Conservation (phyloP, 257 asterid genomes). For the Parsonsia alboflavescens region DNA sequence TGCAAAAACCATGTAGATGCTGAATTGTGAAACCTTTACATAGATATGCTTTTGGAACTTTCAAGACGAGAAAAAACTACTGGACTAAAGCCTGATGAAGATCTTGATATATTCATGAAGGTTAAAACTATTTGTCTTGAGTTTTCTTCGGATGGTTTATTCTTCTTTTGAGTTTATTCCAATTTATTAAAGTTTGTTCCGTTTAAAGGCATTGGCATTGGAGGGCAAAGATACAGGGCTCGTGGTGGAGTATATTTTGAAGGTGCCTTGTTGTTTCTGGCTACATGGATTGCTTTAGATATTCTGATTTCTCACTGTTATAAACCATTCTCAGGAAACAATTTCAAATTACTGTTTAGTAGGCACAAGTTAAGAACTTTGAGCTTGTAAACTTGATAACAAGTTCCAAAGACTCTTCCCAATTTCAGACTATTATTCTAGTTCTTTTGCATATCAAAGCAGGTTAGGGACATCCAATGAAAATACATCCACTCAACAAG, state of each 20-base stretch:
- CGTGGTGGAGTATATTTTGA: slow-evolving; percentile 74
- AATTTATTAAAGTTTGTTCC: background rate
- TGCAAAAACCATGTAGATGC: slow-evolving; percentile 24
- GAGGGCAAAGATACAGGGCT: slow-evolving; percentile 80
- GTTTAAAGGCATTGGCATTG: slow-evolving; percentile 72
- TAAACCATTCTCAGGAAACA: background rate
- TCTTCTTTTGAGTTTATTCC: background rate
- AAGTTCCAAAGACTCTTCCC: background rate
- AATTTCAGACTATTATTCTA: background rate
- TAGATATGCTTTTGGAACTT: slow-evolving; percentile 96
- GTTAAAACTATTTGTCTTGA: slow-evolving; percentile 28
- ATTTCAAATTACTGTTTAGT: background rate
- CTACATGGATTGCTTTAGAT: background rate
- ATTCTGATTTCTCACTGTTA: background rate
- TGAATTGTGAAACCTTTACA: slow-evolving; percentile 30
- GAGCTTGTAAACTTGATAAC: background rate
- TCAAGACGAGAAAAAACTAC: slow-evolving; percentile 82
- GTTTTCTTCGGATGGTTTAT: background rate
- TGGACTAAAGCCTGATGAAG: slow-evolving; percentile 88
- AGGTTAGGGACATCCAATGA: background rate
- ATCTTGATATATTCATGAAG: slow-evolving; percentile 93
- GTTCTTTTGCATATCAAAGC: background rate
- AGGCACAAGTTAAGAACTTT: background rate
- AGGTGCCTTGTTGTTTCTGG: slow-evolving; percentile 53
- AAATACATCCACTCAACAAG: background rate